Evolutionary conservation across 2,329 filamentous ascomycete genomes (phyloP), one percentile per base, ranked within the genome.

Genomic region (Hypomyces perniciosus): DNA sequence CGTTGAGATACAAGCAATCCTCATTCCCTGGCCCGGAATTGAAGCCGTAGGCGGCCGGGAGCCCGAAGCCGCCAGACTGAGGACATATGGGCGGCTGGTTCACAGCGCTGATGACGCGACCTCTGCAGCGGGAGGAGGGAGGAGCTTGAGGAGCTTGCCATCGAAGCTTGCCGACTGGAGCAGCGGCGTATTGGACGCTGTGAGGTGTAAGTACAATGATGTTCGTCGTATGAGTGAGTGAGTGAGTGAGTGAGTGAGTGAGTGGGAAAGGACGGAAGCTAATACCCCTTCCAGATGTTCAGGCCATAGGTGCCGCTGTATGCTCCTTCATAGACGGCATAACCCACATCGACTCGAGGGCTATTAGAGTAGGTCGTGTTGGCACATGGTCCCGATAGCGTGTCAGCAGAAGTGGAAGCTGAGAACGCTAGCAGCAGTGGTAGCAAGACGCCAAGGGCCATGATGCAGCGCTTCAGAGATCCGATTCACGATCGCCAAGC

Each of bases 1-100:
- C 68, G 53, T 76, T 74, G 5, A 76, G 60, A 54, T 72, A 73
- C 1, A 76, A 57, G 48, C 73, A 76, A 52, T 76, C 73, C 54
- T 76, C 73, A 12, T 68, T 61, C 3, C 64, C 67, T 1, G 59
- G 58, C 12, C 61, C 48, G 40, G 55, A 59, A 2, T 57, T 50
- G 6, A 56, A 54, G 13, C 59, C 54, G 28, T 63, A 56, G 1
- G 58, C 43, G 6, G 48, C 26, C 0, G 65, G 65, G 1, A 60
- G 53, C 3, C 61, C 63, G 31, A 64, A 65, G 9, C 59, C 59
- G 3, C 52, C 60, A 4, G 65, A 71, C 39, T 61, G 57, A 26
- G 59, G 66, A 47, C 62, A 57, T 33, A 57, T 47, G 29, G 61
- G 61, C 1, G 61, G 66, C 8, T 63, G 59, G 30, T 68, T 61